Evolutionary conservation across 306 rosid genomes (phyloP).

Genomic region (Inga leiocalycina): DNA sequence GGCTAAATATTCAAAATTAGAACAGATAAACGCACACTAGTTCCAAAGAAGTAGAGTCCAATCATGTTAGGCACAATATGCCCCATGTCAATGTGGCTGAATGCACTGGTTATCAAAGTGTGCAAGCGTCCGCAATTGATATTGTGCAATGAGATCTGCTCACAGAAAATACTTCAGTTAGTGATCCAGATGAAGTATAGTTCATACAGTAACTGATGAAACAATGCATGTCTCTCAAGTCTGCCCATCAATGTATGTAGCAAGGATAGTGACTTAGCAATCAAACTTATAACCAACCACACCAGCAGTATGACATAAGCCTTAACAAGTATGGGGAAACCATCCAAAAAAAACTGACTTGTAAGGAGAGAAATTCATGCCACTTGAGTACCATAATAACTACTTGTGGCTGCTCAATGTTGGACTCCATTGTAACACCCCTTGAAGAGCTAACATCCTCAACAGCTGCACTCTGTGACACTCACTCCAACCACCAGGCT

Average conservation of each 20-base stretch:
- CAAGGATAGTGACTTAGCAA: not conserved
- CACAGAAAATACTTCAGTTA: conserved; percentile 42
- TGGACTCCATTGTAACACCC: not conserved
- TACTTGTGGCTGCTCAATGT: not conserved
- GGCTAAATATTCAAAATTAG: conserved; percentile 29
- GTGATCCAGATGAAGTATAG: conserved; percentile 31
- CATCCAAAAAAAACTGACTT: not conserved
- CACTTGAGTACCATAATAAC: not conserved
- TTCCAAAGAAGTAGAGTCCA: conserved; percentile 89
- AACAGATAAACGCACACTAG: conserved; percentile 53
- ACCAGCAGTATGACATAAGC: not conserved
- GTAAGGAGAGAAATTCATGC: not conserved
- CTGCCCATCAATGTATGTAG: conserved; percentile 24
- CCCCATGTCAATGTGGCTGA: conserved; percentile 68
- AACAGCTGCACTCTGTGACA: not conserved
- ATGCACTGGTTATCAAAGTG: conserved; percentile 85
- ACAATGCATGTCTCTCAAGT: conserved; percentile 19
- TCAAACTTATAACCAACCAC: not conserved
- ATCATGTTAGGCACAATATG: conserved; percentile 82
- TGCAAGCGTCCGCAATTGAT: conserved; percentile 72
- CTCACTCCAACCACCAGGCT: not conserved
- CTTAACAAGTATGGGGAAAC: not conserved
- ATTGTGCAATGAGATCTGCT: conserved; percentile 78
- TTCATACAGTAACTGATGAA: conserved; percentile 25
- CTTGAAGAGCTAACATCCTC: not conserved